These are phyloP conservation scores for Tremellales sp. DNA, from an alignment of 1,284 basidiomycete genomes.

Conservation along the genomic window DNA sequence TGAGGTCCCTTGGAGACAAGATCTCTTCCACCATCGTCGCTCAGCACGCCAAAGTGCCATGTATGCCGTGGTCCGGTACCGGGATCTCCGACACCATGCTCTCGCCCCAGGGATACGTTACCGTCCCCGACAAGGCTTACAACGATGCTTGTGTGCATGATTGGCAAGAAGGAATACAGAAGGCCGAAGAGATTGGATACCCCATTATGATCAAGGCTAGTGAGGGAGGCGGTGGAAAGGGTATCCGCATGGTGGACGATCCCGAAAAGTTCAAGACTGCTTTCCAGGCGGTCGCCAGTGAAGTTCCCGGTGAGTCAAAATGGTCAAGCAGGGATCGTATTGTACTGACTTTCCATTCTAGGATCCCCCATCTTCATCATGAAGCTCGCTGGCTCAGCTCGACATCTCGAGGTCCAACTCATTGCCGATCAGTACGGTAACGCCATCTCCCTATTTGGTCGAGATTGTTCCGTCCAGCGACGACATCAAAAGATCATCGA, in stretches of 20 bases:
- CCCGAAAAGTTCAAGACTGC: slow-evolving; percentile 87
- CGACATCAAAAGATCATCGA: slow-evolving; percentile 99
- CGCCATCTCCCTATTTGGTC: slow-evolving; percentile 97
- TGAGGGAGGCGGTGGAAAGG: slow-evolving; percentile 98
- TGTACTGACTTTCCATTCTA: slow-evolving; percentile 38
- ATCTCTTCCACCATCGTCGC: slow-evolving; percentile 99
- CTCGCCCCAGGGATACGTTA: slow-evolving; percentile 85
- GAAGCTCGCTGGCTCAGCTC: slow-evolving; percentile 97
- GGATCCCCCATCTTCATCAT: slow-evolving; percentile 99
- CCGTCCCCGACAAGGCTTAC: slow-evolving; percentile 89
- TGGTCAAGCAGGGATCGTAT: neutral
- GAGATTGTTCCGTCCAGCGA: slow-evolving; percentile 98
- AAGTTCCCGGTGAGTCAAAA: slow-evolving; percentile 77
- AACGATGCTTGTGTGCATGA: slow-evolving; percentile 81
- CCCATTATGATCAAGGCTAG: slow-evolving; percentile 99
- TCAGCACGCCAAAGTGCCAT: slow-evolving; percentile 94
- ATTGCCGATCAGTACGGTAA: slow-evolving; percentile 99
- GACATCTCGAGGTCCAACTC: slow-evolving; percentile 97
- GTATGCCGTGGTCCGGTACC: slow-evolving; percentile 98
- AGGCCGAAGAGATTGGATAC: slow-evolving; percentile 86
- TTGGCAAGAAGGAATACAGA: slow-evolving; percentile 82
- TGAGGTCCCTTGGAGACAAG: slow-evolving; percentile 99
- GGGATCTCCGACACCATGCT: slow-evolving; percentile 87
- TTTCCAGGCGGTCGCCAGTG: slow-evolving; percentile 88
- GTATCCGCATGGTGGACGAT: slow-evolving; percentile 87